These are phyloP conservation scores for Aureobasidium sp. DNA, from an alignment of 2,329 filamentous ascomycete species.

Conservation along the genomic window DNA sequence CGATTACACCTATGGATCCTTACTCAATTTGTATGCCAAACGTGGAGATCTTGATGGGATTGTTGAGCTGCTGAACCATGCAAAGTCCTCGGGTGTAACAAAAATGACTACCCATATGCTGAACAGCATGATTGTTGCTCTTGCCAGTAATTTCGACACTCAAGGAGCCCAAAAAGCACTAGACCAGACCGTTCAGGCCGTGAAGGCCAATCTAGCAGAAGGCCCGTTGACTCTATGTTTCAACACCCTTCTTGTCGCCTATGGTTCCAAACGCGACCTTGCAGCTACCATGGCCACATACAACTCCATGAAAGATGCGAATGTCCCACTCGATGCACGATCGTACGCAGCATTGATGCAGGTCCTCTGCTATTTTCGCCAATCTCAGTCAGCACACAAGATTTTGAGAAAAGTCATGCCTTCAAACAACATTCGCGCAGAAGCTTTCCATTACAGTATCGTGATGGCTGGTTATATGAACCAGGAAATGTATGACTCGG, in stretches of 20 bases:
- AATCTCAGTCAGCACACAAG: slow-evolving; percentile 49
- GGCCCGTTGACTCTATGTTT: slow-evolving; percentile 59
- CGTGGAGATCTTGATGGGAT: slow-evolving; percentile 68
- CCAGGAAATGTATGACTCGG: slow-evolving; percentile 38
- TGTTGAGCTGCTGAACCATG: slow-evolving; percentile 56
- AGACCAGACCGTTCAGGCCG: slow-evolving; percentile 42
- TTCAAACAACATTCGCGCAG: slow-evolving; percentile 37
- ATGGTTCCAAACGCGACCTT: slow-evolving; percentile 58
- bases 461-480: slow-evolving; percentile 45
- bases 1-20: slow-evolving; percentile 58
- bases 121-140: slow-evolving; percentile 59
- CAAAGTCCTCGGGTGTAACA: slow-evolving; percentile 46
- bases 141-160: slow-evolving; percentile 41
- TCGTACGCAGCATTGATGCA: slow-evolving; percentile 59
- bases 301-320: slow-evolving; percentile 46
- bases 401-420: slow-evolving; percentile 48
- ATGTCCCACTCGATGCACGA: slow-evolving; percentile 47
- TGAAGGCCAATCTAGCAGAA: slow-evolving; percentile 37
- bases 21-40: slow-evolving; percentile 65
- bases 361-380: slow-evolving; percentile 45
- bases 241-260: slow-evolving; percentile 67
- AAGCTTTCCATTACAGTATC: slow-evolving; percentile 48
- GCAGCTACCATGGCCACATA: slow-evolving; percentile 48
- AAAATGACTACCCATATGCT: slow-evolving; percentile 52
- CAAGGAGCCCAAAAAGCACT: slow-evolving; percentile 46